Conservation (phyloP, 495 filamentous ascomycete genomes). For the Podospora australis region DNA sequence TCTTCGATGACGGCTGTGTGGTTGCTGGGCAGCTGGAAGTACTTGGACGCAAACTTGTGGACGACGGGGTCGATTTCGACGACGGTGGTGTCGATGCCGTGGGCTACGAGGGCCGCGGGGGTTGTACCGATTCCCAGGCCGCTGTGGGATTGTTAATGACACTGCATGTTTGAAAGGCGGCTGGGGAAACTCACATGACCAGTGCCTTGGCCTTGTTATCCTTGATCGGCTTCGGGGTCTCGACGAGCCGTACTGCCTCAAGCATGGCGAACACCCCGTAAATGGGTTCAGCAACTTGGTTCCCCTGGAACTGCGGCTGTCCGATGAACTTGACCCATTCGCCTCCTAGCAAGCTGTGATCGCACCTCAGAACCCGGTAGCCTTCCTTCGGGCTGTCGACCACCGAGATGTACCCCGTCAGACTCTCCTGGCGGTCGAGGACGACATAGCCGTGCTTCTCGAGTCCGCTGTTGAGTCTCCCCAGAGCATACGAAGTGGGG, state of each 20-base stretch:
- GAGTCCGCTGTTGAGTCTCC: conserved; percentile 58
- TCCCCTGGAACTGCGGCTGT: conserved; percentile 28
- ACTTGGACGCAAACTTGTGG: conserved; percentile 69
- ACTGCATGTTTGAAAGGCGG: not conserved
- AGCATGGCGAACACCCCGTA: conserved; percentile 91
- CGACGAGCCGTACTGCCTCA: conserved; percentile 79
- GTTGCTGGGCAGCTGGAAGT: conserved; percentile 73
- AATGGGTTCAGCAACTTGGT: conserved; percentile 68
- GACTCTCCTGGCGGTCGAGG: conserved; percentile 71
- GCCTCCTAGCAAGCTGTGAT: conserved; percentile 91
- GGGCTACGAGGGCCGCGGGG: conserved; percentile 74
- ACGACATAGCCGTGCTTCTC: conserved; percentile 50
- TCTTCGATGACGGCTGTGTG: conserved; percentile 78
- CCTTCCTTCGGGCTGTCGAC: conserved; percentile 62
- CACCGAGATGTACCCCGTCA: conserved; percentile 89
- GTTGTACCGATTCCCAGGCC: conserved; percentile 91
- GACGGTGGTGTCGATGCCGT: conserved; percentile 86
- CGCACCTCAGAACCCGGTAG: conserved; percentile 82
- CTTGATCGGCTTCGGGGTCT: conserved; percentile 44
- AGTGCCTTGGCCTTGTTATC: conserved; percentile 71
- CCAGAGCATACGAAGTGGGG: conserved; percentile 43
- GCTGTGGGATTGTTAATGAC: conserved; percentile 37
- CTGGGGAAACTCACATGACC: conserved; percentile 59
- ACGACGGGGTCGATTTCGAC: conserved; percentile 92
- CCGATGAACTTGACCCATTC: conserved; percentile 64